A percentile compares a stretch with the other conserved stretches of the same genome.
Conservation (phyloP, 345 rosid species). For the Moricandia moricandioides region DNA sequence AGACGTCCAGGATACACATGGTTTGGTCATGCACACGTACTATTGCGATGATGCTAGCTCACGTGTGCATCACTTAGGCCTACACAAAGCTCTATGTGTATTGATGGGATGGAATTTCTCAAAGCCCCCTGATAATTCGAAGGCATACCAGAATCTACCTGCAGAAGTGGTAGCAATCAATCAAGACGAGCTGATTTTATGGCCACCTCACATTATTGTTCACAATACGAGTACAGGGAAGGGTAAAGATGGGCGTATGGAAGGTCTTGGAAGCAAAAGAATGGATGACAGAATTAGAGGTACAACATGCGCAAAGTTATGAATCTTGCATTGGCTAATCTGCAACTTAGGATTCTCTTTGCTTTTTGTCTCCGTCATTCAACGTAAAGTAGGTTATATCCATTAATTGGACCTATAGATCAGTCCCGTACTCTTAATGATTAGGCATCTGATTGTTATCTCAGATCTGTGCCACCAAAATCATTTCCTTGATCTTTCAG, state of each 20-base stretch:
- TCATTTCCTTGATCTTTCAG: conserved; percentile 24
- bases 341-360: conserved; percentile 6
- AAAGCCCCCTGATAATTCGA: conserved; percentile 84
- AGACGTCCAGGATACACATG: conserved; percentile 87
- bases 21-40: conserved; percentile 91
- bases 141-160: conserved; percentile 72
- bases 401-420: neutral
- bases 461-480: neutral
- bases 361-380: neutral
- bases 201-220: conserved; percentile 95
- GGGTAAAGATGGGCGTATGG: conserved; percentile 92
- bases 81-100: conserved; percentile 91
- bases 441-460: conserved; percentile 20
- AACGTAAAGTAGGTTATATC: conserved; percentile 17
- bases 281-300: conserved; percentile 95
- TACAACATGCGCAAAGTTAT: conserved; percentile 40
- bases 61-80: conserved; percentile 90
- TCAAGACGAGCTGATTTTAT: conserved; percentile 84
- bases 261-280: conserved; percentile 95
- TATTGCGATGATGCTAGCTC: conserved; percentile 67
- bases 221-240: conserved; percentile 93
- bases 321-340: conserved; percentile 20
- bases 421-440: neutral
- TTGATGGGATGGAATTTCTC: conserved; percentile 94
- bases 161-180: conserved; percentile 73